Evolutionary conservation across 140 eudicot genomes (phyloP).

Genomic region (Anethum foeniculum): DNA sequence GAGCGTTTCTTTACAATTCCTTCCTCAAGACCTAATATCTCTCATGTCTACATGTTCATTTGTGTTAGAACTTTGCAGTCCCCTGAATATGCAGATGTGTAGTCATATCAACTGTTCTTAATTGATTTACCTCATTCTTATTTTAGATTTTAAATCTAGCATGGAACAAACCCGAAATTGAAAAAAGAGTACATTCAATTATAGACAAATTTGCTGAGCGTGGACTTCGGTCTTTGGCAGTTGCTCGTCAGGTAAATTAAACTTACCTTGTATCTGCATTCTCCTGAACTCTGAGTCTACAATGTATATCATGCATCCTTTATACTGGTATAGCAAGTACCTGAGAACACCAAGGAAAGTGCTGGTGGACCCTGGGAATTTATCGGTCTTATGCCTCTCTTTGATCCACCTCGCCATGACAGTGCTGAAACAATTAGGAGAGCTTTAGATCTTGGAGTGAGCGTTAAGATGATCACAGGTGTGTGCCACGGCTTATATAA

Average conservation of each 20-base stretch:
- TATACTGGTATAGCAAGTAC: constrained; percentile 46
- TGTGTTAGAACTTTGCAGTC: not conserved
- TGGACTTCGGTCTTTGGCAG: constrained; percentile 88
- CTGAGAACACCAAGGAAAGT: constrained; percentile 68
- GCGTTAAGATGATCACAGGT: constrained; percentile 94
- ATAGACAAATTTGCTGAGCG: constrained; percentile 89
- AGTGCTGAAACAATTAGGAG: constrained; percentile 85
- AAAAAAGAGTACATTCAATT: constrained; percentile 46
- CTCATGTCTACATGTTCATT: not conserved
- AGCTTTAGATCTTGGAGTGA: constrained; percentile 85
- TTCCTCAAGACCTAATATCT: not conserved
- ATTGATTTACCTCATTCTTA: not conserved
- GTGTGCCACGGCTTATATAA: not conserved
- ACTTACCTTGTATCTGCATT: not conserved
- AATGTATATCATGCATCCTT: not conserved
- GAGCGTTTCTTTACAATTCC: not conserved
- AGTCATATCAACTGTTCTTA: not conserved
- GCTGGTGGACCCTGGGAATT: constrained; percentile 89
- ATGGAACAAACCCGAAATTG: constrained; percentile 54
- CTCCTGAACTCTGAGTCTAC: not conserved
- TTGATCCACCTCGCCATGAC: constrained; percentile 91
- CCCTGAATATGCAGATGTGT: not conserved
- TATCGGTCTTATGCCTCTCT: constrained; percentile 80
- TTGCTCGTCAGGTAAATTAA: constrained; percentile 69
- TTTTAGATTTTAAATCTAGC: constrained; percentile 74